Conservation (phyloP, 2,329 filamentous ascomycete genomes). For the Cytospora leucostoma region DNA sequence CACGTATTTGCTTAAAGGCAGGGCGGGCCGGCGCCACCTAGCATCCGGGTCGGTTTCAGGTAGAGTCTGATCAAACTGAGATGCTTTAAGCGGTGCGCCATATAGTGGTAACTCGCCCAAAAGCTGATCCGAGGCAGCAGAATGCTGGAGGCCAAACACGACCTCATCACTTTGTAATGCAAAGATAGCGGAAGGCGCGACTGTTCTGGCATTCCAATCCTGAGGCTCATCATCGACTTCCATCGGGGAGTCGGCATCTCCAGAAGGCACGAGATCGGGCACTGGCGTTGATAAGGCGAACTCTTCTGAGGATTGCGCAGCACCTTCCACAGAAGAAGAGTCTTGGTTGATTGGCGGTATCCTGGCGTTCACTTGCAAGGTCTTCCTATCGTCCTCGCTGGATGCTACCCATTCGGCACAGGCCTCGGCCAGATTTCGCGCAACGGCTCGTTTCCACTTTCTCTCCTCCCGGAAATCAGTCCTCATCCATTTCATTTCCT, state of each 20-base stretch:
- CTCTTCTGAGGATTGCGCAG: constrained; percentile 29
- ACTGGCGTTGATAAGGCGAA: constrained; percentile 52
- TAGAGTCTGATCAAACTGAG: constrained; percentile 57
- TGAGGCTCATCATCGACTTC: constrained; percentile 45
- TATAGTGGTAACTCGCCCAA: constrained; percentile 82
- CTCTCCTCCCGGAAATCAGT: constrained; percentile 93
- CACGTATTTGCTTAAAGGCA: constrained; percentile 85
- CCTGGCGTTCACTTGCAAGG: constrained; percentile 66
- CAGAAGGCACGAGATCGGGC: constrained; percentile 68
- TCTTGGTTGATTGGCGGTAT: constrained; percentile 43
- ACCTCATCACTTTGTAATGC: constrained; percentile 80
- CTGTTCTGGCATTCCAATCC: constrained; percentile 43
- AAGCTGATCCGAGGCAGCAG: constrained; percentile 73
- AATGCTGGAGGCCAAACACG: constrained; percentile 74
- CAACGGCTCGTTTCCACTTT: constrained; percentile 87
- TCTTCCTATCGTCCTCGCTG: constrained; percentile 60
- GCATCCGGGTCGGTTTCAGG: constrained; percentile 68
- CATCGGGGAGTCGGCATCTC: constrained; percentile 59
- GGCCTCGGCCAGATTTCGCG: constrained; percentile 76
- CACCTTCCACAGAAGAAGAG: constrained; percentile 3
- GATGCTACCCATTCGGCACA: constrained; percentile 81
- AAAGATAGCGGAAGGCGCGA: constrained; percentile 78
- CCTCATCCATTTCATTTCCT: constrained; percentile 97
- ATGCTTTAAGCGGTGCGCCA: constrained; percentile 61
- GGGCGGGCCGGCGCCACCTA: constrained; percentile 72